These are phyloP conservation scores for Citeromyces siamensis DNA, from an alignment of 1,139 yeast genomes.

Conservation along the genomic window DNA sequence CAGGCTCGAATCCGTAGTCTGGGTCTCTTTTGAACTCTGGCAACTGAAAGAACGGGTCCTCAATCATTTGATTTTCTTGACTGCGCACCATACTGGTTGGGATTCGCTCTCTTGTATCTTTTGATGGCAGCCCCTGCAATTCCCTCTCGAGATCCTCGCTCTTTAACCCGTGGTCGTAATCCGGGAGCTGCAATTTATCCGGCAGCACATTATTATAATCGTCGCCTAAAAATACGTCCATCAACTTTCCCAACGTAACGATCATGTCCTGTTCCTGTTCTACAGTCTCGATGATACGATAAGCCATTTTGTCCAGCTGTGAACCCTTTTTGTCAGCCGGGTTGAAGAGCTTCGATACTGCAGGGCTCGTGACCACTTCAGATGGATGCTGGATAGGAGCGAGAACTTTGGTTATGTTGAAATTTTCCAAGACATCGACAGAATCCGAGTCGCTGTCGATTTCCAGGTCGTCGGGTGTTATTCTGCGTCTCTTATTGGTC, in stretches of 20 bases:
- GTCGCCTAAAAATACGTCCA: slow-evolving; percentile 78
- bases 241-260: slow-evolving; percentile 52
- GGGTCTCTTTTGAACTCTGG: slow-evolving; percentile 31
- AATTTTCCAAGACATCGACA: slow-evolving; percentile 11
- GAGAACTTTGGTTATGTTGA: slow-evolving; percentile 41
- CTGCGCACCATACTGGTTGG: slow-evolving; percentile 19
- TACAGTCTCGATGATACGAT: slow-evolving; percentile 62
- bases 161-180: slow-evolving; percentile 50
- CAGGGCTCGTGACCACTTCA: slow-evolving; percentile 63
- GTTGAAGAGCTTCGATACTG: slow-evolving; percentile 53
- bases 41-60: slow-evolving; percentile 53
- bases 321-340: slow-evolving; percentile 25
- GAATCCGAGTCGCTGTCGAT: slow-evolving; percentile 26
- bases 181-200: slow-evolving; percentile 51
- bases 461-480: slow-evolving; percentile 21
- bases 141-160: slow-evolving; percentile 16
- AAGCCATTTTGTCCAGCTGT: slow-evolving; percentile 42
- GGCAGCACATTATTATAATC: slow-evolving; percentile 61
- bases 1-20: slow-evolving; percentile 27
- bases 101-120: slow-evolving; percentile 15
- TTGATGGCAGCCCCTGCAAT: slow-evolving; percentile 7
- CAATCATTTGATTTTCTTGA: slow-evolving; percentile 9
- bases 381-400: slow-evolving; percentile 75
- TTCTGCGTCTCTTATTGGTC: slow-evolving; percentile 12
- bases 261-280: slow-evolving; percentile 73